Base-by-base conservation (phyloP, 2,329 filamentous ascomycete genomes). In the Coniella vitis region DNA sequence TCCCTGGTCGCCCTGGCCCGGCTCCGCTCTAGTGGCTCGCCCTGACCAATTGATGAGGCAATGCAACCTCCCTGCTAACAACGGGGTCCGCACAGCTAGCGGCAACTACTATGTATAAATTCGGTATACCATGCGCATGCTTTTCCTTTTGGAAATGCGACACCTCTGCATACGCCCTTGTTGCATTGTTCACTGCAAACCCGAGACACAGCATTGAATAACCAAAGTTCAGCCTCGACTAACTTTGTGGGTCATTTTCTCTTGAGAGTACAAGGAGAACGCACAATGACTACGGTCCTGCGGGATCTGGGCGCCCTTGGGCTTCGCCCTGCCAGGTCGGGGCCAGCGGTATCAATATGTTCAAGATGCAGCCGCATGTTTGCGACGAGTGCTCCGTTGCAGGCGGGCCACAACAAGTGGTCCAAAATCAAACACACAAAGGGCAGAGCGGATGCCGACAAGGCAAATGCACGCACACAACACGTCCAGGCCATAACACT, bases 401-500 rank as follows among this genome's bases (percentile, higher is more conserved):
- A 69, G 53, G 83, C 85, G 20, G 90, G 90, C 13, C 90, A 95
- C 69, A 95, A 85, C 67, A 86, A 90, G 64, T 98, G 93, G 93
- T 90, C 89, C 50, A 95, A 93, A 61, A 97, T 96, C 69, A 87
- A 85, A 63, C 93, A 97, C 66, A 89, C 93, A 66, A 98, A 98
- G 68, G 90, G 85, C 45, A 87, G 84, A 54, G 86, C 84, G 50
- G 93, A 98, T 65, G 77, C 76, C 51, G 83, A 84, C 58, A 95
- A 90, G 68, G 88, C 82, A 67, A 77, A 76, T 38, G 75, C 84
- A 57, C 83, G 90, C 25, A 79, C 76, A 40, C 66, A 74, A 38
- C 78, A 94, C 58, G 76, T 84, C 19, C 83, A 87, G 57, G 79
- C 85, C 52, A 84, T 97, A 49, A 79, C 83, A 43, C 76, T 84